phyloP scores from a whole-genome alignment of 148 eudicot species.

The Heliosperma pusillum region DNA sequence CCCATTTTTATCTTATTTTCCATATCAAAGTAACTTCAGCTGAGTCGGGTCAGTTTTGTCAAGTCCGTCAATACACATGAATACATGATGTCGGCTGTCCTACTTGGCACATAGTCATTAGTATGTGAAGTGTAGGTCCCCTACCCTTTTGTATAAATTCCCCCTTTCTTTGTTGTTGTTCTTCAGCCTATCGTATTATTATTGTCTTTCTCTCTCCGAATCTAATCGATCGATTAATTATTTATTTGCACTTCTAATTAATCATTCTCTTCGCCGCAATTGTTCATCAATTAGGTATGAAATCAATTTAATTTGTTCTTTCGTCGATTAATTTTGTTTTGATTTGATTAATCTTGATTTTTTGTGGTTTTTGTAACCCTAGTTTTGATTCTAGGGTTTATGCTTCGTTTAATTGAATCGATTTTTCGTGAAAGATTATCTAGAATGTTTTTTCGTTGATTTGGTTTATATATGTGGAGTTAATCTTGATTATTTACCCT shows the following conservation, averaged over 20 bases:
- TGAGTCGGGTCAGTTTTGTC: too few species aligned
- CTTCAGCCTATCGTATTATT: too few species aligned
- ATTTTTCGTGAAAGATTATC: neutral
- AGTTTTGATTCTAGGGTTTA: slow-evolving; percentile 8
- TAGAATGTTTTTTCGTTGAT: slow-evolving; percentile 14
- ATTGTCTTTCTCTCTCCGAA: slow-evolving; percentile 19
- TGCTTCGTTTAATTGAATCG: too few species aligned
- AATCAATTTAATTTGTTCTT: neutral
- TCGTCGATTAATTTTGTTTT: neutral
- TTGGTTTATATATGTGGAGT: neutral
- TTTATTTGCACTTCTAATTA: neutral
- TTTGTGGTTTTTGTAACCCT: slow-evolving; percentile 10
- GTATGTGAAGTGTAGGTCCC: too few species aligned
- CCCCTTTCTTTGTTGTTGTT: neutral
- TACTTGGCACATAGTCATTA: too few species aligned
- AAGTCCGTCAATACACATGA: too few species aligned
- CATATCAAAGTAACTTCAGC: too few species aligned
- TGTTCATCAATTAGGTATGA: slow-evolving; percentile 17
- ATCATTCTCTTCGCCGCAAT: neutral
- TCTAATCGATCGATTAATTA: neutral
- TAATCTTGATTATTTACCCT: neutral
- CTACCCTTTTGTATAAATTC: too few species aligned
- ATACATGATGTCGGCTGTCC: too few species aligned
- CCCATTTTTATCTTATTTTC: too few species aligned
- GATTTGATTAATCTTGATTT: neutral